These are phyloP conservation scores for Echium plantagineum DNA, from an alignment of 257 asterid genomes.

Conservation along the genomic window DNA sequence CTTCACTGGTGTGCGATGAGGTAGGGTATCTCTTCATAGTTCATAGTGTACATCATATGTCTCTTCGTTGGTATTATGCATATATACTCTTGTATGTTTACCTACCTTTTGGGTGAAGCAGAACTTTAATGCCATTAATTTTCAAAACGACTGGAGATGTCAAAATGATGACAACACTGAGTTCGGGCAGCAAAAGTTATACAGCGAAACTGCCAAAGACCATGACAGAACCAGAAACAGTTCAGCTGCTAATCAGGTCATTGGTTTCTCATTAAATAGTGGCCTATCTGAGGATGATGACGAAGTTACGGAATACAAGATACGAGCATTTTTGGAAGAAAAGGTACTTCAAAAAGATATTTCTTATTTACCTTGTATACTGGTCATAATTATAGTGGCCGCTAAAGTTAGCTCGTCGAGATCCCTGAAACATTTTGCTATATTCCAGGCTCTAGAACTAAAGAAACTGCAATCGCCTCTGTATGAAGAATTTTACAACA, in stretches of 20 bases:
- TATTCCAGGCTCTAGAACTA: constrained; percentile 21
- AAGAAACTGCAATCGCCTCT: constrained; percentile 32
- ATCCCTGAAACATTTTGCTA: not conserved
- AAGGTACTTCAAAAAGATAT: constrained; percentile 29
- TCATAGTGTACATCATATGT: not conserved
- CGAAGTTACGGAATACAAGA: constrained; percentile 34
- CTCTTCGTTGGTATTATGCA: not conserved
- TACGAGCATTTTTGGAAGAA: constrained; percentile 27
- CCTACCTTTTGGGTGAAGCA: constrained; percentile 2
- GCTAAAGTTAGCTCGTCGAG: not conserved
- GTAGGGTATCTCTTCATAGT: constrained; percentile 10
- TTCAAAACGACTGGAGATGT: constrained; percentile 19
- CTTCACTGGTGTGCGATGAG: constrained; percentile 20
- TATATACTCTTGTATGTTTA: not conserved
- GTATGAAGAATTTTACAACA: constrained; percentile 28
- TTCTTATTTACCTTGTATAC: not conserved
- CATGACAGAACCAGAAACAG: constrained; percentile 2
- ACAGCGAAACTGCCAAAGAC: constrained; percentile 8
- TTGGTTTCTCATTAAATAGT: constrained; percentile 11
- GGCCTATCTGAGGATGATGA: constrained; percentile 31
- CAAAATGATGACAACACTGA: constrained; percentile 8
- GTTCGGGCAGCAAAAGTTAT: constrained; percentile 3
- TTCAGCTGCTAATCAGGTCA: constrained; percentile 12
- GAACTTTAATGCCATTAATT: constrained; percentile 25
- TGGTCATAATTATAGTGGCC: not conserved